phyloP scores from a whole-genome alignment of 2,329 filamentous ascomycete genomes.

The Colletotrichum australisinense region DNA sequence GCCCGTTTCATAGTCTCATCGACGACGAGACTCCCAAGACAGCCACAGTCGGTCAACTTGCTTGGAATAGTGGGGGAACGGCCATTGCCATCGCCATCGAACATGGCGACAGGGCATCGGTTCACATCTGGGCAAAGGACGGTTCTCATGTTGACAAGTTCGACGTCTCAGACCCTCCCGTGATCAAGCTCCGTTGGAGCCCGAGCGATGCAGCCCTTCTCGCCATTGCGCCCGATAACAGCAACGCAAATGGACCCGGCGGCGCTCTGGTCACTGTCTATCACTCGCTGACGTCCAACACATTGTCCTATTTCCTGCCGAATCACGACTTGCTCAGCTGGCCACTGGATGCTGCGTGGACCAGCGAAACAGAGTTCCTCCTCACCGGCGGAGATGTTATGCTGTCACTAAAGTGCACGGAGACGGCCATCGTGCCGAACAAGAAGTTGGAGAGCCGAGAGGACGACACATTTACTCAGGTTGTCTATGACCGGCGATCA shows the following conservation, averaged over 20 bases:
- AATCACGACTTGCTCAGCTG: constrained; percentile 63
- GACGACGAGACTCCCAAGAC: constrained; percentile 64
- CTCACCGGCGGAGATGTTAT: constrained; percentile 69
- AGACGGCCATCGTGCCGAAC: constrained; percentile 56
- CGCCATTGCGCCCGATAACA: constrained; percentile 65
- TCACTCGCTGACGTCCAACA: constrained; percentile 54
- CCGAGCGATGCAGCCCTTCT: constrained; percentile 65
- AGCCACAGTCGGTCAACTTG: constrained; percentile 68
- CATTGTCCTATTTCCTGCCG: constrained; percentile 59
- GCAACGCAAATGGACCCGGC: constrained; percentile 38
- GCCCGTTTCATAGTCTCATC: constrained; percentile 59
- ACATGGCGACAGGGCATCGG: constrained; percentile 60
- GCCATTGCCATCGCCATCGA: constrained; percentile 70
- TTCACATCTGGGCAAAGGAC: constrained; percentile 67
- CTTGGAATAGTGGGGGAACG: constrained; percentile 69
- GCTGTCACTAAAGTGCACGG: constrained; percentile 58
- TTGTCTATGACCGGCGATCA: constrained; percentile 67
- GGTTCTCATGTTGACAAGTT: constrained; percentile 64
- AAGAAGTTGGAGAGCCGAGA: constrained; percentile 64
- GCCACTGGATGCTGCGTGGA: constrained; percentile 70
- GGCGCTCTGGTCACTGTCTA: constrained; percentile 69
- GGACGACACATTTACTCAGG: constrained; percentile 65
- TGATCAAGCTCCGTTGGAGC: constrained; percentile 73
- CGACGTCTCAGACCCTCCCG: constrained; percentile 68
- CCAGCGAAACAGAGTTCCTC: constrained; percentile 67